Evolutionary conservation across 805 yeast species (phyloP).

Genomic region (Candida berthetii): DNA sequence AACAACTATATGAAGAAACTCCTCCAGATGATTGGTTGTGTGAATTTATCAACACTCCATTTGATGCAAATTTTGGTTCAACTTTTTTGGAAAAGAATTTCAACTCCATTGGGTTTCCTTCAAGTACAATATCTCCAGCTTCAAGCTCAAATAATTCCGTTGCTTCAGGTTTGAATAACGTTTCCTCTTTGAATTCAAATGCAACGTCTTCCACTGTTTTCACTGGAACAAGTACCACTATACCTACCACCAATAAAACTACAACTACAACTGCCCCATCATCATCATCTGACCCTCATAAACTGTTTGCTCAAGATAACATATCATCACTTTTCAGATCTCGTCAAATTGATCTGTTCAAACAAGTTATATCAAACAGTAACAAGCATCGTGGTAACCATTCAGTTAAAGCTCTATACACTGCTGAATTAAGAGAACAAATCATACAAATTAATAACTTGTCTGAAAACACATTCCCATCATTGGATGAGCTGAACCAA

Average conservation of each 20-base stretch:
- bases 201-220: slow-evolving; percentile 5
- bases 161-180: neutral
- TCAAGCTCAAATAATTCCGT: slow-evolving; percentile 9
- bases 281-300: slow-evolving; percentile 22
- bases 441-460: slow-evolving; percentile 52
- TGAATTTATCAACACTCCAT: slow-evolving; percentile 64
- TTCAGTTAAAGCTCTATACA: slow-evolving; percentile 33
- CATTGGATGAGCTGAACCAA: slow-evolving; percentile 66
- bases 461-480: slow-evolving; percentile 60
- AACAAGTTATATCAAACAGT: slow-evolving; percentile 28
- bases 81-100: slow-evolving; percentile 30
- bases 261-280: slow-evolving; percentile 19
- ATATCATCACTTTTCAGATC: slow-evolving; percentile 57
- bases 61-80: slow-evolving; percentile 49
- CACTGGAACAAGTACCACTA: slow-evolving; percentile 1
- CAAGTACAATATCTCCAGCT: slow-evolving; percentile 14
- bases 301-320: slow-evolving; percentile 31
- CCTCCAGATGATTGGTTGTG: slow-evolving; percentile 56
- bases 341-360: slow-evolving; percentile 61
- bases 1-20: slow-evolving; percentile 8
- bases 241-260: slow-evolving; percentile 3
- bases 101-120: slow-evolving; percentile 52
- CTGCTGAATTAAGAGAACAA: slow-evolving; percentile 43
- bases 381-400: slow-evolving; percentile 9
- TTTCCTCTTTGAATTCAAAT: neutral